phyloP scores from a whole-genome alignment of 202 grass and related monocot genomes.

The Zizania palustris region DNA sequence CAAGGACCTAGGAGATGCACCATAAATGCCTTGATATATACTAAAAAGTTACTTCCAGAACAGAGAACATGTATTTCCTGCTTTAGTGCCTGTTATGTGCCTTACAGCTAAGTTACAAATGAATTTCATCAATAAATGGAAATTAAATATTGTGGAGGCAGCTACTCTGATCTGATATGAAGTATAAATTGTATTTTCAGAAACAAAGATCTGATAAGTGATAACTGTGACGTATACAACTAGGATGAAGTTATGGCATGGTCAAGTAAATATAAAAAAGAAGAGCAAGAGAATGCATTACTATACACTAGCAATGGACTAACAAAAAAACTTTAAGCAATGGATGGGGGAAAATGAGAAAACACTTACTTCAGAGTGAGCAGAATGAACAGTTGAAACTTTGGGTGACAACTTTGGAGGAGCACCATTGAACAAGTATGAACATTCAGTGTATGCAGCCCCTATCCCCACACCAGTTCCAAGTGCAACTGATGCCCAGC shows the following conservation, averaged over 20 bases:
- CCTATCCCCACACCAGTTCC: slow-evolving; percentile 91
- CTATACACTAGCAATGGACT: no score
- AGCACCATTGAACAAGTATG: slow-evolving; percentile 79
- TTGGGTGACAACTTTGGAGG: slow-evolving; percentile 71
- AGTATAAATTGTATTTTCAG: neutral
- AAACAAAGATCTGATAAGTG: slow-evolving; percentile 4
- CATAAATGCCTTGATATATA: neutral
- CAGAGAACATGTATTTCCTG: no score
- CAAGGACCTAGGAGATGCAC: neutral
- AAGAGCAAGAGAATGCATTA: neutral
- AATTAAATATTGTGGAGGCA: neutral
- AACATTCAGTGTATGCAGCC: slow-evolving; percentile 88
- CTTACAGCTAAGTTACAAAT: neutral
- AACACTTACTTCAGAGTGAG: slow-evolving; percentile 51
- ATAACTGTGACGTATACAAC: slow-evolving; percentile 8
- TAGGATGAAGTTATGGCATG: neutral
- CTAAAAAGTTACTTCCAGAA: neutral
- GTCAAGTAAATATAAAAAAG: neutral
- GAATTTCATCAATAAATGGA: neutral
- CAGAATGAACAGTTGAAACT: slow-evolving; percentile 44
- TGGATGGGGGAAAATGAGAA: slow-evolving; percentile 6
- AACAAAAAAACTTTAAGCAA: neutral
- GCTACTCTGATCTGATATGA: neutral
- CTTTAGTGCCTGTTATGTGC: neutral
- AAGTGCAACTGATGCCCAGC: slow-evolving; percentile 93